Percentiles rank a stretch among this genome's conserved stretches.
Evolutionary conservation across 2,329 filamentous ascomycete species (phyloP).

Genomic region (Cordyceps fumosorosea): DNA sequence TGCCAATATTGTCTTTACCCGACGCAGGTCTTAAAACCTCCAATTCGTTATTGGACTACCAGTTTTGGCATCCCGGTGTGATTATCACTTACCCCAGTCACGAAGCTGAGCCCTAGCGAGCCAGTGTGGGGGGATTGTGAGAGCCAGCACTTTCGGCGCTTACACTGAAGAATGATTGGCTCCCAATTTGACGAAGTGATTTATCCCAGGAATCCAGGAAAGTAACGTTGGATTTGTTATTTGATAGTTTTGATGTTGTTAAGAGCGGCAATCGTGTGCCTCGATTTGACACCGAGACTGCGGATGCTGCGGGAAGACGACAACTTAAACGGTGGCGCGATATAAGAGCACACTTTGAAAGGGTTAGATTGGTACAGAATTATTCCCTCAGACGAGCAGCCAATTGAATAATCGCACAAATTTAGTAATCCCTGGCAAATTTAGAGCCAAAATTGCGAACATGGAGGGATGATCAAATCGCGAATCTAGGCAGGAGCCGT

Average conservation of each 20-base stretch:
- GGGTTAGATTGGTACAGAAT: no score
- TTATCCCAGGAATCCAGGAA: background rate
- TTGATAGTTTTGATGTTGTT: background rate
- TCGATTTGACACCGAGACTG: background rate
- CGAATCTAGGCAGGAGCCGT: no score
- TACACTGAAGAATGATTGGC: constrained; percentile 8
- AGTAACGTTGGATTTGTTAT: background rate
- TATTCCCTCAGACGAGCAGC: background rate
- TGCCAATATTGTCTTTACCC: background rate
- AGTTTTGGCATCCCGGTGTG: background rate
- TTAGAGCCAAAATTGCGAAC: no score
- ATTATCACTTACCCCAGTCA: background rate
- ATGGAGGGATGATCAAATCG: no score
- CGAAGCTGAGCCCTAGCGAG: constrained; percentile 6
- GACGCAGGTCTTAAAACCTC: background rate
- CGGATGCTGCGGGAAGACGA: background rate
- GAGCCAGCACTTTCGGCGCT: constrained; percentile 8
- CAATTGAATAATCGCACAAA: no score
- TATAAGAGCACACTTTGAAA: no score
- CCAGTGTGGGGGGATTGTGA: background rate
- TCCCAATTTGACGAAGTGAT: background rate
- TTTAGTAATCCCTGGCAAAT: no score
- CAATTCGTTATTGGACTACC: background rate
- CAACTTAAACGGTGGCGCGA: no score
- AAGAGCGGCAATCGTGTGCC: no score